Conservation (phyloP, 495 filamentous ascomycete genomes). For the Xylaria cubensis region DNA sequence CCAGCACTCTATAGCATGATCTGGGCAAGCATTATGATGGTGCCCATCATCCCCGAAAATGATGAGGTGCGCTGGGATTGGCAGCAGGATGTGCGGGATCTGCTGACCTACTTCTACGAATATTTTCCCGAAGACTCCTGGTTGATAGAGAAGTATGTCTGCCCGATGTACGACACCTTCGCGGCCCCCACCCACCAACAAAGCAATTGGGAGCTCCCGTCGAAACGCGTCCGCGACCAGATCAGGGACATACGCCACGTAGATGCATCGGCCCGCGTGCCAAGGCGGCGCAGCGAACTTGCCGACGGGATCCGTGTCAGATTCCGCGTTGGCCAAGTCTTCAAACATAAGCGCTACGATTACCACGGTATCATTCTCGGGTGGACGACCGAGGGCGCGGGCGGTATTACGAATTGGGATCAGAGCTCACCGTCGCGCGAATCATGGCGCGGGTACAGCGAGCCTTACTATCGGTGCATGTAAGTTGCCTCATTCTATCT, state of each 20-base stretch:
- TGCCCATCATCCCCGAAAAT: conserved; percentile 45
- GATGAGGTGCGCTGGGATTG: conserved; percentile 47
- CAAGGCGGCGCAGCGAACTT: conserved; percentile 39
- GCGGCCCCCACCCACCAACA: conserved; percentile 33
- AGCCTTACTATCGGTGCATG: conserved; percentile 46
- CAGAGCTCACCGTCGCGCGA: conserved; percentile 27
- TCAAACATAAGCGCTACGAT: conserved; percentile 79
- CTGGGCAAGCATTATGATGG: conserved; percentile 75
- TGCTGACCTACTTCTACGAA: conserved; percentile 70
- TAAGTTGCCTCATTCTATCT: conserved; percentile 35
- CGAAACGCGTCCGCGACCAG: conserved; percentile 40
- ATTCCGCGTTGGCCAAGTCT: conserved; percentile 83
- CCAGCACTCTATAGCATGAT: conserved; percentile 76
- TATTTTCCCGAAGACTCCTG: conserved; percentile 73
- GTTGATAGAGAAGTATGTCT: conserved; percentile 68
- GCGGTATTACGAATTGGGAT: conserved; percentile 36
- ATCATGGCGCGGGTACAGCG: conserved; percentile 31
- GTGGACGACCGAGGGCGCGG: conserved; percentile 68
- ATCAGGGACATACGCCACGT: conserved; percentile 39
- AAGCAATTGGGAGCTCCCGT: conserved; percentile 40
- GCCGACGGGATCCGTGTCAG: conserved; percentile 35
- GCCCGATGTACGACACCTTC: conserved; percentile 60
- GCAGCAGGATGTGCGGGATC: conserved; percentile 59
- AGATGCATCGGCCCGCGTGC: conserved; percentile 31
- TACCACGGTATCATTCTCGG: conserved; percentile 85